Evolutionary conservation across 1,284 basidiomycete species (phyloP).

Genomic region (Lignosus rhinocerotis): DNA sequence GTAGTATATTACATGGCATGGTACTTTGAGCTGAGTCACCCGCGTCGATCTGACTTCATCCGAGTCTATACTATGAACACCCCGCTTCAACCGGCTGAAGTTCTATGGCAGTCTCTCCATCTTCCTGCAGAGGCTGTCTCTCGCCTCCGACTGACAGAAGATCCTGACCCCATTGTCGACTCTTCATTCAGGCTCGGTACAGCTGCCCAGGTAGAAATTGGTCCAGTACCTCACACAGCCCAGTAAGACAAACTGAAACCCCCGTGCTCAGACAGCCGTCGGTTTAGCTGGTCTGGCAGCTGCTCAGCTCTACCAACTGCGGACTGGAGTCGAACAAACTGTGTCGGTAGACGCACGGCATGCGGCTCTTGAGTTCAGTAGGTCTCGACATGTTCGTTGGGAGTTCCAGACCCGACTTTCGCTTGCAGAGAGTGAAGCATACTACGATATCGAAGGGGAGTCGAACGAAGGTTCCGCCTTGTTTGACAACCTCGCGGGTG

Average conservation of each 20-base stretch:
- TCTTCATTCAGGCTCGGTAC: slow-evolving; percentile 53
- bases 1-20: too few relatives aligned
- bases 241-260: not conserved
- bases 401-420: too few relatives aligned
- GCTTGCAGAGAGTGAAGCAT: slow-evolving; percentile 48
- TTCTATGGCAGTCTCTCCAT: slow-evolving; percentile 40
- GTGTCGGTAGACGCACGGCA: slow-evolving; percentile 58
- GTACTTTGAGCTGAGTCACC: too few relatives aligned
- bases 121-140: slow-evolving; percentile 40
- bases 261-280: slow-evolving; percentile 43
- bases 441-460: slow-evolving; percentile 47
- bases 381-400: slow-evolving; percentile 23
- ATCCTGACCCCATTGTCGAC: slow-evolving; percentile 44
- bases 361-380: slow-evolving; percentile 59
- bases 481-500: slow-evolving; percentile 55
- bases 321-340: slow-evolving; percentile 47
- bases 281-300: slow-evolving; percentile 56
- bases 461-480: slow-evolving; percentile 33
- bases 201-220: slow-evolving; percentile 52
- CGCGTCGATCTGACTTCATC: too few relatives aligned
- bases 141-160: slow-evolving; percentile 37
- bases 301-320: slow-evolving; percentile 49
- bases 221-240: slow-evolving; percentile 4
- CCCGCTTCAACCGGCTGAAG: slow-evolving; percentile 9
- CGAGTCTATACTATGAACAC: not conserved